Base-by-base conservation (phyloP, 495 filamentous ascomycete species). In the Lindgomyces ingoldianus region DNA sequence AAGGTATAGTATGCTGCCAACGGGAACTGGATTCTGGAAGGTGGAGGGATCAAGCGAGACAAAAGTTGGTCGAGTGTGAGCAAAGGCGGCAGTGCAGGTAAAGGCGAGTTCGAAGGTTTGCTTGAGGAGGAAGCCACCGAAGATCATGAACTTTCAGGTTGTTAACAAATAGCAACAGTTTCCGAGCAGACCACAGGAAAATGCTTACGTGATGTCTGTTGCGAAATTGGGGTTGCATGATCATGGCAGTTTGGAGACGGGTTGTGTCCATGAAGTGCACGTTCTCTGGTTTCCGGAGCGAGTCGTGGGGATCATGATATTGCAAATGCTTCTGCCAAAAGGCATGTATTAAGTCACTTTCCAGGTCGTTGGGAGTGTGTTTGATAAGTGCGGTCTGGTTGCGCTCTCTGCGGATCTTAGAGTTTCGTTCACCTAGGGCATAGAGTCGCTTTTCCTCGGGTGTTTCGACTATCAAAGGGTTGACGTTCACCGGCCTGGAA, bases 141-240 rank as follows among this genome's bases (percentile, higher is more conserved):
- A 95, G 52, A 95, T 91, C 90, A 91, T 92, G 78, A 91, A 92
- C n/a, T n/a, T n/a, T n/a, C n/a, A n/a, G n/a, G n/a, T n/a, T n/a
- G n/a, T n/a, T n/a, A n/a, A n/a, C n/a, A n/a, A n/a, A n/a, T n/a
- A n/a, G n/a, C n/a, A n/a, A n/a, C n/a, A n/a, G n/a, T n/a, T n/a
- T n/a, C n/a, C n/a, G n/a, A n/a, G n/a, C n/a, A n/a, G n/a, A n/a
- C n/a, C n/a, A n/a, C n/a, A n/a, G n/a, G n/a, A n/a, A n/a, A n/a
- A n/a, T n/a, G n/a, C n/a, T n/a, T n/a, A n/a, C n/a, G 68, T 90
- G 88, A 77, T 93, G 89, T 2, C 89, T 80, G 74, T 93, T 93
- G 33, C 90, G 86, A 71, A 91, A 85, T 74, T 93, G 90, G 3
- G 91, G 91, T 68, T 93, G 90, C 91, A 95, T 95, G 59, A 95